Evolutionary conservation across 2,329 filamentous ascomycete genomes (phyloP).

Genomic region (Tolypocladium paradoxum): DNA sequence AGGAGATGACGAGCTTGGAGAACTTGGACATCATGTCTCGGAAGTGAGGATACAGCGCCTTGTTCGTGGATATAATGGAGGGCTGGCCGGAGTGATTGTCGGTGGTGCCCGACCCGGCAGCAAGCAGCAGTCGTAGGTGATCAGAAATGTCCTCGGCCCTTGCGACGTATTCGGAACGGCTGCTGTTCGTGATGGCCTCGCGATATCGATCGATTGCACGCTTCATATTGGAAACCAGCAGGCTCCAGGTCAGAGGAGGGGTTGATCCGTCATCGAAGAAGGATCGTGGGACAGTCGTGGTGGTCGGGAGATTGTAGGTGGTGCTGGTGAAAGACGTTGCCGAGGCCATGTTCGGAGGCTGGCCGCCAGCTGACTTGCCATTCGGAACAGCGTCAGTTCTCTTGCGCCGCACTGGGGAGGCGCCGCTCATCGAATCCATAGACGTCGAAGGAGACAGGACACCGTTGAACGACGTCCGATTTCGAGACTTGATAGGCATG

Average conservation of each 20-base stretch:
- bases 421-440: slow-evolving; percentile 76
- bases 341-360: slow-evolving; percentile 42
- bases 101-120: slow-evolving; percentile 90
- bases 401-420: slow-evolving; percentile 47
- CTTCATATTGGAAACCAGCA: slow-evolving; percentile 87
- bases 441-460: slow-evolving; percentile 78
- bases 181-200: slow-evolving; percentile 73
- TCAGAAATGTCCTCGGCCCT: slow-evolving; percentile 98
- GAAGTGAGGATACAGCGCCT: slow-evolving; percentile 93
- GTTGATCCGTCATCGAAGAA: slow-evolving; percentile 87
- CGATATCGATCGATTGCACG: slow-evolving; percentile 81
- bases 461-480: slow-evolving; percentile 56
- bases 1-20: slow-evolving; percentile 96
- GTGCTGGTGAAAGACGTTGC: slow-evolving; percentile 53
- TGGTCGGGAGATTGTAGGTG: slow-evolving; percentile 45
- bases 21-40: slow-evolving; percentile 99
- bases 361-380: slow-evolving; percentile 22
- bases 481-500: slow-evolving; percentile 35
- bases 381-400: slow-evolving; percentile 46
- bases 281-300: slow-evolving; percentile 58
- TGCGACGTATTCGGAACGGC: slow-evolving; percentile 82
- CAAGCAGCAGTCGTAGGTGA: slow-evolving; percentile 84
- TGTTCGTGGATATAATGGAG: slow-evolving; percentile 98
- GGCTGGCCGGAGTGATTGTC: slow-evolving; percentile 98
- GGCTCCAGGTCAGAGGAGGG: slow-evolving; percentile 76